These are phyloP conservation scores for Serendipita indica DNA, from an alignment of 768 basidiomycete genomes.

Conservation along the genomic window DNA sequence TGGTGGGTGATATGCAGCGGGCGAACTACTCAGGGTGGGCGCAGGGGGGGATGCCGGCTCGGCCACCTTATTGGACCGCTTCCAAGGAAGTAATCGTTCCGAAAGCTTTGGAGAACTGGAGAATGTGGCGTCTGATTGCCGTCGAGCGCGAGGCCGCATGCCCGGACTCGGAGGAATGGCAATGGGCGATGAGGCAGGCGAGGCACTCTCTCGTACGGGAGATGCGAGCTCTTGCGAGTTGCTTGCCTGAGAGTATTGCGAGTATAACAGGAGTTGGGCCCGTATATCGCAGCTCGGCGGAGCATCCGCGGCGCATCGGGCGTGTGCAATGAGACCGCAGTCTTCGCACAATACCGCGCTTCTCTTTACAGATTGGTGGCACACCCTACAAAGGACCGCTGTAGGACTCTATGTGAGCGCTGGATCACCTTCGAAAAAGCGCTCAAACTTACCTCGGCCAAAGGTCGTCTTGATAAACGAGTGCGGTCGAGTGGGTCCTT, in stretches of 20 bases:
- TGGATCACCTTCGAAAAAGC: conserved; percentile 6
- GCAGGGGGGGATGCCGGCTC: not conserved
- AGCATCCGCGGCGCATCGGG: conserved; percentile 56
- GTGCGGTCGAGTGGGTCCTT: conserved; percentile 42
- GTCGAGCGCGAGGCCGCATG: conserved; percentile 40
- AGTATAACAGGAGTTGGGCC: conserved; percentile 61
- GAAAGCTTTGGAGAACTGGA: conserved; percentile 24
- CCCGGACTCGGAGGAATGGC: conserved; percentile 11
- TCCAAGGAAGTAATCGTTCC: conserved; percentile 17
- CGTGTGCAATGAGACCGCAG: conserved; percentile 80
- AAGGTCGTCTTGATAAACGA: conserved; percentile 87
- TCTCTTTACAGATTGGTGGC: conserved; percentile 65
- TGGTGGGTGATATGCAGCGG: not conserved
- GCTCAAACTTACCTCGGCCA: conserved; percentile 57
- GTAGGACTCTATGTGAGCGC: conserved; percentile 9
- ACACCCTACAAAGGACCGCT: conserved; percentile 85
- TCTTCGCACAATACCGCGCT: conserved; percentile 75
- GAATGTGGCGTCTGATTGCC: conserved; percentile 16
- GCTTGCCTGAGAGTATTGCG: conserved; percentile 50
- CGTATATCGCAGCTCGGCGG: conserved; percentile 72
- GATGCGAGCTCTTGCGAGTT: not conserved
- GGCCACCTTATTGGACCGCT: not conserved
- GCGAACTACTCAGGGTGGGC: conserved; percentile 26
- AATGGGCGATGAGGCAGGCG: not conserved
- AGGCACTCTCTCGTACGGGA: conserved; percentile 4